phyloP scores from a whole-genome alignment of 2,329 filamentous ascomycete species.

The Alternaria sp. region DNA sequence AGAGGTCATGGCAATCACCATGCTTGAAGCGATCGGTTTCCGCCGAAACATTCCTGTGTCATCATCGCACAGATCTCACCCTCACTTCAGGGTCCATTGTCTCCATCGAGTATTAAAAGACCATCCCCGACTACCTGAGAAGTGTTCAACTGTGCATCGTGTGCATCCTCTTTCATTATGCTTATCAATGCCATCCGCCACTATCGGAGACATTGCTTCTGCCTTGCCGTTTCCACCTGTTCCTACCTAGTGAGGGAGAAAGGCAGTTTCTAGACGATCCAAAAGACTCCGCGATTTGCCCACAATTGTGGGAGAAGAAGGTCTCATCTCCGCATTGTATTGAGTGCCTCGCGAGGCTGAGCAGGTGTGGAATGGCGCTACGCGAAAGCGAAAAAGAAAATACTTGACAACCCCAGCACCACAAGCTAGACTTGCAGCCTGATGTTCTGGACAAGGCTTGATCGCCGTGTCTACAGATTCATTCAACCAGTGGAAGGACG shows the following conservation, averaged over 20 bases:
- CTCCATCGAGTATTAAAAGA: neutral
- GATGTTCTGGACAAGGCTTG: neutral
- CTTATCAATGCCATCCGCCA: slow-evolving; percentile 24
- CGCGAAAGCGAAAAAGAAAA: neutral
- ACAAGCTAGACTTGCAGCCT: neutral
- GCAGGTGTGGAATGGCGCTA: slow-evolving; percentile 1
- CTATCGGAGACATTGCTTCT: slow-evolving; percentile 28
- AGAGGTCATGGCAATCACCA: neutral
- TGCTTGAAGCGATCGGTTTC: neutral
- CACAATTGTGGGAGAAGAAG: slow-evolving; percentile 28
- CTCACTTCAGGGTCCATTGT: neutral
- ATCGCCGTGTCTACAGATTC: neutral
- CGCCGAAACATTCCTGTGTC: neutral
- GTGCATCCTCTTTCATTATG: slow-evolving; percentile 29
- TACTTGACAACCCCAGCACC: neutral
- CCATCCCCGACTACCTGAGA: neutral
- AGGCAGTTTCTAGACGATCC: slow-evolving; percentile 12
- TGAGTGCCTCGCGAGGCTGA: slow-evolving; percentile 16
- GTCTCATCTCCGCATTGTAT: slow-evolving; percentile 28
- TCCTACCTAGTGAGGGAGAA: neutral
- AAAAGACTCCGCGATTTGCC: slow-evolving; percentile 15
- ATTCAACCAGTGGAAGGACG: neutral
- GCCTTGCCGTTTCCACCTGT: slow-evolving; percentile 19
- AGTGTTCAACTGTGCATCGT: slow-evolving; percentile 3
- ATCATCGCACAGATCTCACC: neutral